phyloP scores from a whole-genome alignment of 2,329 filamentous ascomycete species.

The Alternaria sp. region DNA sequence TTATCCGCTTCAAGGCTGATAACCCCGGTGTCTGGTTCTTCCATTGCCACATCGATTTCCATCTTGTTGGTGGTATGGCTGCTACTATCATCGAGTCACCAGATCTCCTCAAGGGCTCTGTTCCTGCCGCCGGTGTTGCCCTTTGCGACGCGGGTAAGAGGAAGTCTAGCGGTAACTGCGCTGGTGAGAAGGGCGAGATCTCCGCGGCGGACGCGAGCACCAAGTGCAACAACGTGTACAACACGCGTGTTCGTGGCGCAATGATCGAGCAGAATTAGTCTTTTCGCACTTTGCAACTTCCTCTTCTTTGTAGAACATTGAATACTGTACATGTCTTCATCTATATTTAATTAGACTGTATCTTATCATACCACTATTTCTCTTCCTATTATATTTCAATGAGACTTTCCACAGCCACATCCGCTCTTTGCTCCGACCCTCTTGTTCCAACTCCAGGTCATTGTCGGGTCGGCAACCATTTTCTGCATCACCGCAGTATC shows the following conservation, averaged over 20 bases:
- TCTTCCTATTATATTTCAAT: neutral
- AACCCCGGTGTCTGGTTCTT: slow-evolving; percentile 57
- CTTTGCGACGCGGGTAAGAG: slow-evolving; percentile 17
- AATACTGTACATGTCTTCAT: neutral
- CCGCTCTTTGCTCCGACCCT: slow-evolving; percentile 29
- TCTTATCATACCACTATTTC: neutral
- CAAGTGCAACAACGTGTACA: slow-evolving; percentile 39
- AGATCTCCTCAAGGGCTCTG: slow-evolving; percentile 17
- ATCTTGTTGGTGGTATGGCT: slow-evolving; percentile 40
- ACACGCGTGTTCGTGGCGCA: slow-evolving; percentile 14
- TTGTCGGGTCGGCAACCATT: slow-evolving; percentile 35
- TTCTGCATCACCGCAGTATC: slow-evolving; percentile 37
- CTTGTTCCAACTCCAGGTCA: slow-evolving; percentile 46
- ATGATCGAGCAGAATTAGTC: neutral
- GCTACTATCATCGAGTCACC: slow-evolving; percentile 38
- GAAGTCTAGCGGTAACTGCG: slow-evolving; percentile 32
- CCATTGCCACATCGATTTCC: slow-evolving; percentile 45
- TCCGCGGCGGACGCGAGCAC: slow-evolving; percentile 19
- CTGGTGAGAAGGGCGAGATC: slow-evolving; percentile 17
- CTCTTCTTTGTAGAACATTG: neutral
- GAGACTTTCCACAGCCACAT: slow-evolving; percentile 23
- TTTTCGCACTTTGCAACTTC: neutral
- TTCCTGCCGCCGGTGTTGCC: slow-evolving; percentile 16
- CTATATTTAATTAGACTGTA: neutral
- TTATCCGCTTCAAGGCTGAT: slow-evolving; percentile 59